Evolutionary conservation across 2,329 filamentous ascomycete genomes (phyloP).

Genomic region (Westerdykella ornata): DNA sequence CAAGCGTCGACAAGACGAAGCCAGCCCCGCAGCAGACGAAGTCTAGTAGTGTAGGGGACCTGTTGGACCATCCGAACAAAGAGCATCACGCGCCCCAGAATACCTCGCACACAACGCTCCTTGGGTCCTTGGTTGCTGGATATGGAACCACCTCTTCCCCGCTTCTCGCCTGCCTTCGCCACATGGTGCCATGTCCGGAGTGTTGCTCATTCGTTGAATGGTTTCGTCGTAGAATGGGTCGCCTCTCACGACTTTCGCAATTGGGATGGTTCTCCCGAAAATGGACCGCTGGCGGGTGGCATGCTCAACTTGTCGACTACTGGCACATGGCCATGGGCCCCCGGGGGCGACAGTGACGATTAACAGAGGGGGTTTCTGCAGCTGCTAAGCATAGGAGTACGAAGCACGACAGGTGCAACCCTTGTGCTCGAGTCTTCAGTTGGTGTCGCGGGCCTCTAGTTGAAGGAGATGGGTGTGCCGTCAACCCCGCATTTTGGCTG

Average conservation of each 20-base stretch:
- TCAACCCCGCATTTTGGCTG: conserved; percentile 34
- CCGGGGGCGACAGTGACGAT: too few species aligned
- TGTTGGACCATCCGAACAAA: conserved; percentile 9
- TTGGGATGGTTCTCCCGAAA: too few species aligned
- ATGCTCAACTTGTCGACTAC: too few species aligned
- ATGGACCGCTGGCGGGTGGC: too few species aligned
- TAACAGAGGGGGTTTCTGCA: too few species aligned
- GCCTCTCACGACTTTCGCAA: too few species aligned
- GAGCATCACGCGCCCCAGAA: conserved; percentile 28
- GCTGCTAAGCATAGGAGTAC: conserved; percentile 12
- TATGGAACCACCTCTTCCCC: background rate
- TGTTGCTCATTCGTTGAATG: too few species aligned
- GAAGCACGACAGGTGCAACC: conserved; percentile 17
- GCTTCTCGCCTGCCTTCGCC: too few species aligned
- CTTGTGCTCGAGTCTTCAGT: conserved; percentile 9
- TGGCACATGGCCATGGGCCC: too few species aligned
- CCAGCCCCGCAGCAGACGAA: conserved; percentile 12
- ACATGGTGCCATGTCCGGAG: too few species aligned
- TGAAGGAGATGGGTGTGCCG: conserved; percentile 15
- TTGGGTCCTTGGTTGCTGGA: conserved; percentile 15
- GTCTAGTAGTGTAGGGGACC: too few species aligned
- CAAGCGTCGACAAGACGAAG: conserved; percentile 26
- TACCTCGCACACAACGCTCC: conserved; percentile 20
- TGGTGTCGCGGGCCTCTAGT: conserved; percentile 3
- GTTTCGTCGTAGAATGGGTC: too few species aligned